Conservation (phyloP, 352 stramenopile species). For the Albugo candida region DNA sequence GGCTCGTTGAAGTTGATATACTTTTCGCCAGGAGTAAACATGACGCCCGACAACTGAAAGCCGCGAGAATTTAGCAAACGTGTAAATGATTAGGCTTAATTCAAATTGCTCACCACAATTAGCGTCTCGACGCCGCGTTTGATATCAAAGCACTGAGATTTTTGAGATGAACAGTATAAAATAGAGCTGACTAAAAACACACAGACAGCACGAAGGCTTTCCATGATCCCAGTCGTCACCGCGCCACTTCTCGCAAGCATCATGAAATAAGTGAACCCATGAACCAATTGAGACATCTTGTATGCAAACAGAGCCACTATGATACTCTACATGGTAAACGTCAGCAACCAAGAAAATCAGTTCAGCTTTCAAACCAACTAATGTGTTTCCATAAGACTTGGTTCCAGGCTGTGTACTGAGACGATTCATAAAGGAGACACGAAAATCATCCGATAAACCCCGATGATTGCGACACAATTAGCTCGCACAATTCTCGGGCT, state of each 20-base stretch:
- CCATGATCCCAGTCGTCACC: conserved; percentile 75
- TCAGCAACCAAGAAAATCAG: too few relatives aligned
- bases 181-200: conserved; percentile 69
- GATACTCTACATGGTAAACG: conserved; percentile 19
- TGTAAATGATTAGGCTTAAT: too few relatives aligned
- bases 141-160: conserved; percentile 74
- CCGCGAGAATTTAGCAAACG: too few relatives aligned
- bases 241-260: conserved; percentile 64
- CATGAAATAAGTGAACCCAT: conserved; percentile 73
- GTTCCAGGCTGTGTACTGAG: conserved; percentile 54
- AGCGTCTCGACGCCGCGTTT: conserved; percentile 64
- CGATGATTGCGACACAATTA: conserved; percentile 49
- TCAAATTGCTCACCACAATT: conserved; percentile 42
- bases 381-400: conserved; percentile 41
- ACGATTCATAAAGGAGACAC: conserved; percentile 48
- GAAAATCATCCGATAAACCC: conserved; percentile 61
- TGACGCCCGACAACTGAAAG: too few relatives aligned
- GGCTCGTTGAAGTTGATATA: too few relatives aligned
- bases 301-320: conserved; percentile 39
- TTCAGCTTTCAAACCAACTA: too few relatives aligned
- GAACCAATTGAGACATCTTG: conserved; percentile 59
- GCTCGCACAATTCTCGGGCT: conserved; percentile 51
- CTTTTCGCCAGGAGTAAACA: too few relatives aligned
- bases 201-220: conserved; percentile 70
- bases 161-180: conserved; percentile 65